Evolutionary conservation across 1,284 basidiomycete genomes (phyloP).

Genomic region (Stereum hirsutum): DNA sequence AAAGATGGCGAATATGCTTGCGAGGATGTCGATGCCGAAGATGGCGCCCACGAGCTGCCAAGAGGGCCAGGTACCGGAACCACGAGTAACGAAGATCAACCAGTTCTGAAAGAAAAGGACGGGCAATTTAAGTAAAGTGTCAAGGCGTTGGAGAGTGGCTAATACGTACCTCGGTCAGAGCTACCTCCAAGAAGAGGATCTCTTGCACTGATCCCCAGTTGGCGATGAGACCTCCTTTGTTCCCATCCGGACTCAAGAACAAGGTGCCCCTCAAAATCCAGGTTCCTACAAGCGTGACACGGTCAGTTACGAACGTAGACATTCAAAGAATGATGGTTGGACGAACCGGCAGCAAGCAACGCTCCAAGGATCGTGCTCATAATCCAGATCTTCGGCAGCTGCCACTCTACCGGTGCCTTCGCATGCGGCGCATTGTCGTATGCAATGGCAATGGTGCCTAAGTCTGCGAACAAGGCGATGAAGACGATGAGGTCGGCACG

Average conservation of each 20-base stretch:
- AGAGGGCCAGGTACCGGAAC: neutral
- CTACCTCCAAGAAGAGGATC: conserved; percentile 45
- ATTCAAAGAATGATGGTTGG: neutral
- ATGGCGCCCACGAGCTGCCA: conserved; percentile 28
- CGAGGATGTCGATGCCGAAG: conserved; percentile 37
- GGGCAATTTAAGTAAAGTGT: too few relatives aligned
- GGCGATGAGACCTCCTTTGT: conserved; percentile 40
- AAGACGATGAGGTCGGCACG: conserved; percentile 47
- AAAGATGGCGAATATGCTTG: conserved; percentile 38
- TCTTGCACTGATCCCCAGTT: conserved; percentile 41
- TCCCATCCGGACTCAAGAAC: conserved; percentile 24
- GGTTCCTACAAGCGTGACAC: conserved; percentile 25
- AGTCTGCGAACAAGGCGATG: conserved; percentile 45
- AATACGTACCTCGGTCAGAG: conserved; percentile 31
- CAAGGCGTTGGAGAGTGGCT: too few relatives aligned
- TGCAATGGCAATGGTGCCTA: conserved; percentile 38
- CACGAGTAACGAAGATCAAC: conserved; percentile 37
- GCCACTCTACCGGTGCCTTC: conserved; percentile 43
- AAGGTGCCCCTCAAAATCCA: conserved; percentile 43
- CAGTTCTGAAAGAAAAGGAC: conserved; percentile 22
- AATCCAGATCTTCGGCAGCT: conserved; percentile 47
- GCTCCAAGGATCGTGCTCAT: conserved; percentile 33
- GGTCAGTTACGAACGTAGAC: conserved; percentile 13
- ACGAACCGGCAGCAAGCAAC: conserved; percentile 8
- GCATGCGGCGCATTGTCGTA: conserved; percentile 41